Base-by-base conservation (phyloP, 164 flowering plant species). In the Pachysandra terminalis region DNA sequence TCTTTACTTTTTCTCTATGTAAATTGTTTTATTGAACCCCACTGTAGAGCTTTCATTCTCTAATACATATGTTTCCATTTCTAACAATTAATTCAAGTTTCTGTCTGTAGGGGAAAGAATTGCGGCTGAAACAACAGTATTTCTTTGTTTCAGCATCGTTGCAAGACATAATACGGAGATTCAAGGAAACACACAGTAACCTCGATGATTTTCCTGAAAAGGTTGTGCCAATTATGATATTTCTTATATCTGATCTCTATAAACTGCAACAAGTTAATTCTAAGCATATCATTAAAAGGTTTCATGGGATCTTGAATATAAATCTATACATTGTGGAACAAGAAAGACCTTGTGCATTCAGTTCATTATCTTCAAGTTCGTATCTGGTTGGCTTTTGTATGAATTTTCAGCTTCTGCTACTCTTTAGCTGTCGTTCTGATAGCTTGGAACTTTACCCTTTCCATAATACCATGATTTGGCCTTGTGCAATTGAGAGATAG, bases 61-160 rank as follows among this genome's bases (percentile, higher is more conserved):
- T n/a, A n/a, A 10, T 35, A 15, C 56, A 16, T 63, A 51, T 1
- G n/a, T 55, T 37, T 55, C 59, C 51, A 24, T 63, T 35, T 62
- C 37, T 5, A 32, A 32, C 66, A 1, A 16, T 51, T 19, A 3
- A 28, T 53, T 28, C 35, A 23, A 23, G 24, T 10, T 73, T 35
- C 19, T 71, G 51, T 72, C 25, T 71, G 64, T 75, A 84, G 85
- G 90, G 90, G 35, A 86, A 86, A 72, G 85, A 80, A 71, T 70
- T 86, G 61, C 79, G 90, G 62, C 60, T 86, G 75, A 86, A 86
- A 70, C 90, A 86, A 73, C 90, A 86, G 58, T 86, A 84, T 68
- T 84, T 86, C 77, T 82, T 84, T 69, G 83, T 79, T 41, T 81
- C 87, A 32, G 90, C 87, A 66, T 82, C 86, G 21, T 24, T 84